These are phyloP conservation scores for Ascosphaera pollenicola DNA, from an alignment of 2,329 filamentous ascomycete genomes.

Conservation along the genomic window DNA sequence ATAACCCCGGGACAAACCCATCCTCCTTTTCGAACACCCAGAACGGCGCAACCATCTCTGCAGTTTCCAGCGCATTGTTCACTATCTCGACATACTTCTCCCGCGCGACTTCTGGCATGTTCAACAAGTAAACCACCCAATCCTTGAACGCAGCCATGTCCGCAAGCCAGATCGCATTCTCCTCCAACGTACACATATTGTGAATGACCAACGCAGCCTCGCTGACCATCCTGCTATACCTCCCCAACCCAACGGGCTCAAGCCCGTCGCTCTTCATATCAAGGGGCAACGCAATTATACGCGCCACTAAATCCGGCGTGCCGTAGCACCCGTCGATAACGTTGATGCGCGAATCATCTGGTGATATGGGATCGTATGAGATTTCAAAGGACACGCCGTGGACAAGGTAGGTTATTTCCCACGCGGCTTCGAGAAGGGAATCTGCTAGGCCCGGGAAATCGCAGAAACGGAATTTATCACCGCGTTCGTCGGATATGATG, in stretches of 20 bases:
- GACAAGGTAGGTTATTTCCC: constrained; percentile 56
- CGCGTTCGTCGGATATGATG: constrained; percentile 83
- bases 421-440: constrained; percentile 61
- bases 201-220: constrained; percentile 74
- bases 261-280: constrained; percentile 36
- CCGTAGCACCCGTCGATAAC: constrained; percentile 43
- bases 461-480: constrained; percentile 90
- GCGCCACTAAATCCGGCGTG: constrained; percentile 49
- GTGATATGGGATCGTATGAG: constrained; percentile 40
- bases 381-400: constrained; percentile 67
- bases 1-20: constrained; percentile 10
- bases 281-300: constrained; percentile 40
- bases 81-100: constrained; percentile 59
- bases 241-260: constrained; percentile 46
- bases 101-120: constrained; percentile 46
- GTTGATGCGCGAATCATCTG: constrained; percentile 25
- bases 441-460: constrained; percentile 77
- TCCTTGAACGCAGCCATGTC: constrained; percentile 45
- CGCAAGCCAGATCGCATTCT: constrained; percentile 67
- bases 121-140: constrained; percentile 60
- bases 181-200: constrained; percentile 86
- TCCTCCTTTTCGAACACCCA: constrained; percentile 44
- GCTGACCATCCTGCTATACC: constrained; percentile 53
- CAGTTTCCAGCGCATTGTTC: constrained; percentile 76
- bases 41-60: constrained; percentile 72